Conservation (phyloP, 306 rosid species). For the Prunus persica region DNA sequence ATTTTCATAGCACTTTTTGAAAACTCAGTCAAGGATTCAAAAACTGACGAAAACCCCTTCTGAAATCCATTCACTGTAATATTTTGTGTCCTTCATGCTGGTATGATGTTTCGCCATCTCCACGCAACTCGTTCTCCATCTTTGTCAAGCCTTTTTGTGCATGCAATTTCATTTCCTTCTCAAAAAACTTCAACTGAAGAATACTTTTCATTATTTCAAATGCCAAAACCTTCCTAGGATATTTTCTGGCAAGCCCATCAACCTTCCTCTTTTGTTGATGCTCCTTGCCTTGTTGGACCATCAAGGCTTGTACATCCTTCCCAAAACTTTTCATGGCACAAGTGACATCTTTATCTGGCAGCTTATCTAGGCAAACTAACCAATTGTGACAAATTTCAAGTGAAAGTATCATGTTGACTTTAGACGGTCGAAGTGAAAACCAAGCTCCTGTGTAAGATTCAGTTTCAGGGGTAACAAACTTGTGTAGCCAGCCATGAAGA, state of each 20-base stretch:
- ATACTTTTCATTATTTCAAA: too few relatives aligned
- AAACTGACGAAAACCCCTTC: slow-evolving; percentile 52
- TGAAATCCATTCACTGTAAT: slow-evolving; percentile 54
- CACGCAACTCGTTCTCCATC: too few relatives aligned
- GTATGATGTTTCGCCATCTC: slow-evolving; percentile 37
- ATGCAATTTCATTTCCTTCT: too few relatives aligned
- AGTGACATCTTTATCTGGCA: slow-evolving; percentile 52
- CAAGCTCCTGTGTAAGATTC: too few relatives aligned
- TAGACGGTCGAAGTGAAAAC: too few relatives aligned
- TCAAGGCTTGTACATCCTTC: slow-evolving; percentile 46
- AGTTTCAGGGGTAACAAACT: too few relatives aligned
- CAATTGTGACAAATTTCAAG: slow-evolving; percentile 54
- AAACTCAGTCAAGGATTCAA: slow-evolving; percentile 51
- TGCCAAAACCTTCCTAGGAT: too few relatives aligned
- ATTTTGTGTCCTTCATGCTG: slow-evolving; percentile 54
- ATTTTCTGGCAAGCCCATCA: slow-evolving; percentile 44
- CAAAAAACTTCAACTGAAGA: too few relatives aligned
- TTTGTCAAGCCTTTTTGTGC: too few relatives aligned
- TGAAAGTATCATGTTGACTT: too few relatives aligned
- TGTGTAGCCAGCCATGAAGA: too few relatives aligned
- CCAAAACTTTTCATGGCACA: slow-evolving; percentile 44
- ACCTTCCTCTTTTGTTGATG: slow-evolving; percentile 66
- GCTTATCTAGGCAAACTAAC: slow-evolving; percentile 42
- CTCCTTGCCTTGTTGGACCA: slow-evolving; percentile 63
- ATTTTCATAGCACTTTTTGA: too few relatives aligned